Evolutionary conservation across 1,284 basidiomycete genomes (phyloP).

Genomic region (Leccinum pseudoinsigne): DNA sequence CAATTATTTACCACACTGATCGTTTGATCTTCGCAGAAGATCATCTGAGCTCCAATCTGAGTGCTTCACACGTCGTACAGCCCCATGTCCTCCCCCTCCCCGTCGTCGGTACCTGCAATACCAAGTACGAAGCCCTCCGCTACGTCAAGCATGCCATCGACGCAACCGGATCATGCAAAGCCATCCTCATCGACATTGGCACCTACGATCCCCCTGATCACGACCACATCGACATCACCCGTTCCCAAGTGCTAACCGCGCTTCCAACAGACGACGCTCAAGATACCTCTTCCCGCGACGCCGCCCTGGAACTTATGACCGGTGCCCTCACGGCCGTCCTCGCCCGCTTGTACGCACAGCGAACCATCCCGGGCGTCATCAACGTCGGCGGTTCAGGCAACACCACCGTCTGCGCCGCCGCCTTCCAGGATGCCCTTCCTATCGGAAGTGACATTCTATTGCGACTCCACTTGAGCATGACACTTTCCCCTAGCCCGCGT

Average conservation of each 20-base stretch:
- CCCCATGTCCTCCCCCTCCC: no score
- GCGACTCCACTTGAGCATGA: no score
- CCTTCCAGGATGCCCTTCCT: constrained; percentile 25
- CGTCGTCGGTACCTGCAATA: no score
- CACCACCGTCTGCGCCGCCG: constrained; percentile 26
- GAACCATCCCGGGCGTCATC: constrained; percentile 22
- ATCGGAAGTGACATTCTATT: constrained; percentile 12
- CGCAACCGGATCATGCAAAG: no score
- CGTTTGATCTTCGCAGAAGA: no score
- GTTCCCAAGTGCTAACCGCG: constrained; percentile 19
- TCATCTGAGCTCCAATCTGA: no score
- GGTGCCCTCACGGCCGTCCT: constrained; percentile 9
- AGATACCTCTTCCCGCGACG: constrained; percentile 9
- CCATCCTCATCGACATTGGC: no score
- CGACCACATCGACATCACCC: constrained; percentile 24
- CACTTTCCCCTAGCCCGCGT: no score
- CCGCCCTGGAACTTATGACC: constrained; percentile 21
- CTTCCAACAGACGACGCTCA: not conserved
- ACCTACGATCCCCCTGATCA: constrained; percentile 13
- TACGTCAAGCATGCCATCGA: no score
- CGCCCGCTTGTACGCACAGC: constrained; percentile 11
- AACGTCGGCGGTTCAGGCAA: constrained; percentile 29
- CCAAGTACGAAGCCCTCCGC: no score
- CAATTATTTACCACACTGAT: no score
- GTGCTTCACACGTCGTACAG: no score